Percentiles rank a stretch among this genome's conserved stretches.
Evolutionary conservation across 164 flowering plant genomes (phyloP).

Genomic region (Umbilicus rupestris): DNA sequence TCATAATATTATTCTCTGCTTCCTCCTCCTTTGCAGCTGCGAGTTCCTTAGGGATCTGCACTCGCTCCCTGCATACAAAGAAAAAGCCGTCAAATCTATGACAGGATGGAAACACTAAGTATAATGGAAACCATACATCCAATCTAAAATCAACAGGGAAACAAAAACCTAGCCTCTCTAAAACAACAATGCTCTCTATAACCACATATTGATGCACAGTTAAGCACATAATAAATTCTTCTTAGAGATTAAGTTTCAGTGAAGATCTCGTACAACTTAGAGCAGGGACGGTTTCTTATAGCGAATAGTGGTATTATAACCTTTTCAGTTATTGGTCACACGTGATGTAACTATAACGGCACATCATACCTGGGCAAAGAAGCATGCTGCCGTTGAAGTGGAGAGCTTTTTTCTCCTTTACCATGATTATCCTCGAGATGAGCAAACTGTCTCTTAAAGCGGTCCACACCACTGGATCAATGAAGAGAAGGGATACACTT

Average conservation of each 20-base stretch:
- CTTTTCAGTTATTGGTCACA: not conserved
- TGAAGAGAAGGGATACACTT: not conserved
- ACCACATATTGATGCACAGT: not conserved
- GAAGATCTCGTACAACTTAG: not conserved
- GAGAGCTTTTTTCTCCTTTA: slow-evolving; percentile 7
- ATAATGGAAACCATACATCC: not conserved
- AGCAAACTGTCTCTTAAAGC: slow-evolving; percentile 10
- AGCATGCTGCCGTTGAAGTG: slow-evolving; percentile 9
- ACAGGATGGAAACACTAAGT: not conserved
- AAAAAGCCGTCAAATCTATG: not conserved
- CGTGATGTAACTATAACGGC: not conserved
- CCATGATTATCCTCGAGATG: slow-evolving; percentile 4
- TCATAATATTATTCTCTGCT: slow-evolving; percentile 17
- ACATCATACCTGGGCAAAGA: slow-evolving; percentile 10
- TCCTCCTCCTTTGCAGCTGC: slow-evolving; percentile 23
- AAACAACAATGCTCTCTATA: not conserved
- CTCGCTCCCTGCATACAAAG: slow-evolving; percentile 27
- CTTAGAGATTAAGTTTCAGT: not conserved
- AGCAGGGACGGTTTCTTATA: not conserved
- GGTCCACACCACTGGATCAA: slow-evolving; percentile 9
- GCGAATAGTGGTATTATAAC: not conserved
- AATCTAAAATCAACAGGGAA: not conserved
- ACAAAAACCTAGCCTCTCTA: not conserved
- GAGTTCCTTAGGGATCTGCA: slow-evolving; percentile 11
- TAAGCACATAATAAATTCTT: not conserved